Base-by-base conservation (phyloP, 2,329 filamentous ascomycete genomes). In the Fusarium longipes region DNA sequence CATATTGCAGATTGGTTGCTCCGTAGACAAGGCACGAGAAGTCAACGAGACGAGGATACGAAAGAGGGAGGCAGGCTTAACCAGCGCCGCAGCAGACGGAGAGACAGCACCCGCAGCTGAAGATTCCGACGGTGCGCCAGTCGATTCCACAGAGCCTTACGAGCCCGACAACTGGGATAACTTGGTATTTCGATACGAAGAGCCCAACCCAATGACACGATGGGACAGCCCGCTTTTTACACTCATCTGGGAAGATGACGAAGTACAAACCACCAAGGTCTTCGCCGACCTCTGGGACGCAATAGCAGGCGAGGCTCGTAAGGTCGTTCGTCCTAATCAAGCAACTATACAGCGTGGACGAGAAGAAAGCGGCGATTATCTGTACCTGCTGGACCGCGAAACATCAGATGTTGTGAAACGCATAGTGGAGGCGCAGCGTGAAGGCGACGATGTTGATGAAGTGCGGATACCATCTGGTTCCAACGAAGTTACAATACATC, bases 201-300 rank as follows among this genome's bases (percentile, higher is more conserved):
- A 96, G 78, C 92, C 93, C 15, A 96, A 95, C 75, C 87, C 89
- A 22, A 94, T 95, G 91, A 90, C 86, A 4, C 82, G 92, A 40
- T 96, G 93, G 93, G 92, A 96, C 76, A 91, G 89, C 54, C 92
- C 93, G 2, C 83, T 96, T 4, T 96, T 95, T 78, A 91, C 91
- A 6, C 84, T 96, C 1, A 84, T 93, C 12, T 92, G 90, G 83
- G 89, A 93, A 42, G 93, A 96, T 75, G 85, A 86, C 56, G 84
- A 84, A 57, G 85, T 84, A n/a, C 88, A 88, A 72, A 76, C 83
- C 11, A 77, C 70, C 30, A 77, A 80, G 62, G 84, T 85, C 3
- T 91, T 88, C 63, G 87, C 90, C 45, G 83, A 84, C 57, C 85
- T 96, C 57, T 96, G 92, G 92, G 91, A 94, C 39, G 86, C 89